Conservation (phyloP, 495 filamentous ascomycete species). For the Daldinia bambusicola region DNA sequence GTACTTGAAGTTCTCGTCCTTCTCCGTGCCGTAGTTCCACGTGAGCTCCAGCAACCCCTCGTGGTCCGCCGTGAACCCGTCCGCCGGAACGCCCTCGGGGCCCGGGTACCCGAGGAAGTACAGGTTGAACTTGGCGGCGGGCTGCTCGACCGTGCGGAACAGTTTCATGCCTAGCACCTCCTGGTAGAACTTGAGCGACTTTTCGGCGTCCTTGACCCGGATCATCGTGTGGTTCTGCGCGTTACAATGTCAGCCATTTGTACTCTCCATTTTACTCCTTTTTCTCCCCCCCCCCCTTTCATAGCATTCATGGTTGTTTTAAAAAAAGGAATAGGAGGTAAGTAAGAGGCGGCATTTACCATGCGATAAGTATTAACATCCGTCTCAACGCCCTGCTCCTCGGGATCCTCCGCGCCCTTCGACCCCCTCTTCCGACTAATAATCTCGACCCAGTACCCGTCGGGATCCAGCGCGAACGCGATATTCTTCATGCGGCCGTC, state of each 20-base stretch:
- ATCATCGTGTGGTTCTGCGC: slow-evolving; percentile 90
- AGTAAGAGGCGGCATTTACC: slow-evolving; percentile 38
- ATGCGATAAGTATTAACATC: slow-evolving; percentile 57
- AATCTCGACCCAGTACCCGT: slow-evolving; percentile 90
- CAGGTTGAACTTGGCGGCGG: slow-evolving; percentile 80
- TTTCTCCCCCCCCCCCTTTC: too few species aligned
- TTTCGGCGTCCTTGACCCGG: slow-evolving; percentile 88
- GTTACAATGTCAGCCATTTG: slow-evolving; percentile 50
- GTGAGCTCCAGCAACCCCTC: slow-evolving; percentile 92
- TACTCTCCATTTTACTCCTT: too few species aligned
- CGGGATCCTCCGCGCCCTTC: slow-evolving; percentile 47
- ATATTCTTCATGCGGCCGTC: slow-evolving; percentile 91
- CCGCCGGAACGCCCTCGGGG: slow-evolving; percentile 58
- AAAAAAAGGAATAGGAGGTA: too few species aligned
- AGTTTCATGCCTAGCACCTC: slow-evolving; percentile 89
- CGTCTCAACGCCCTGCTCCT: slow-evolving; percentile 52
- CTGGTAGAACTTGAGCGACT: slow-evolving; percentile 88
- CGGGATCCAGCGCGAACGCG: slow-evolving; percentile 92
- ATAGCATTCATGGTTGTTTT: too few species aligned
- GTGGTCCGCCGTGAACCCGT: slow-evolving; percentile 66
- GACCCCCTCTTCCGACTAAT: slow-evolving; percentile 58
- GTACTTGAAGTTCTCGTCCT: slow-evolving; percentile 82
- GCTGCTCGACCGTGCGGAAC: slow-evolving; percentile 74
- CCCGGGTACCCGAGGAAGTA: slow-evolving; percentile 90
- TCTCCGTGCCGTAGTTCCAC: slow-evolving; percentile 98